Percentiles rank a stretch among this genome's conserved stretches.
These are phyloP conservation scores for Thalassiosira profunda DNA, from an alignment of 108 stramenopile species.

Conservation along the genomic window DNA sequence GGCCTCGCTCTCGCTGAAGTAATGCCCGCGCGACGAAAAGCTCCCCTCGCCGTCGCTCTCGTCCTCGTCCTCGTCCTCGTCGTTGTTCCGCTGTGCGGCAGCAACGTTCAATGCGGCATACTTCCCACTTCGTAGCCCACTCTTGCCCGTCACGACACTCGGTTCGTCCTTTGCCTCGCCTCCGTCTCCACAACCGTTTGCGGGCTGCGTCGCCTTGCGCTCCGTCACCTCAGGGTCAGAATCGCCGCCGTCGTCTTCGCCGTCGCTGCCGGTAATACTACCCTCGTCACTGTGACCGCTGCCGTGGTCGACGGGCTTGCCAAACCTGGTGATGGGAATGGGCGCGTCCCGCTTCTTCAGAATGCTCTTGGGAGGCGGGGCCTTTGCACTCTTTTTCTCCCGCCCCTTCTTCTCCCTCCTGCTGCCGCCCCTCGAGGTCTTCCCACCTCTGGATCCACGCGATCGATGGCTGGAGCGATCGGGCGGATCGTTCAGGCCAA, in stretches of 20 bases:
- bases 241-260: conserved; percentile 6
- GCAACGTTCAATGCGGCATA: conserved; percentile 13
- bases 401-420: conserved; percentile 1
- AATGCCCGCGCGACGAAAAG: no score
- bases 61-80: neutral
- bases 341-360: conserved; percentile 9
- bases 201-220: conserved; percentile 5
- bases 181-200: no score
- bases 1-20: neutral
- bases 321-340: conserved; percentile 24
- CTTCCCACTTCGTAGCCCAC: conserved; percentile 28
- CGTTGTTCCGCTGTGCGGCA: neutral
- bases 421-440: neutral
- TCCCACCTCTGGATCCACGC: conserved; percentile 1
- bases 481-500: neutral
- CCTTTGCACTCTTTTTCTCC: conserved; percentile 7
- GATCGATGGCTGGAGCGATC: neutral
- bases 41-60: neutral
- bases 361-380: conserved; percentile 25
- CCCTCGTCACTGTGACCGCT: neutral
- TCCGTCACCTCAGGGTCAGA: conserved; percentile 40
- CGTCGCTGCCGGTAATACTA: neutral
- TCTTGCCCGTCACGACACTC: conserved; percentile 9
- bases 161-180: neutral
- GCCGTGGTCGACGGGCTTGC: neutral